Evolutionary conservation across 305 asterid species (phyloP).

Genomic region (Solanum hybrid): DNA sequence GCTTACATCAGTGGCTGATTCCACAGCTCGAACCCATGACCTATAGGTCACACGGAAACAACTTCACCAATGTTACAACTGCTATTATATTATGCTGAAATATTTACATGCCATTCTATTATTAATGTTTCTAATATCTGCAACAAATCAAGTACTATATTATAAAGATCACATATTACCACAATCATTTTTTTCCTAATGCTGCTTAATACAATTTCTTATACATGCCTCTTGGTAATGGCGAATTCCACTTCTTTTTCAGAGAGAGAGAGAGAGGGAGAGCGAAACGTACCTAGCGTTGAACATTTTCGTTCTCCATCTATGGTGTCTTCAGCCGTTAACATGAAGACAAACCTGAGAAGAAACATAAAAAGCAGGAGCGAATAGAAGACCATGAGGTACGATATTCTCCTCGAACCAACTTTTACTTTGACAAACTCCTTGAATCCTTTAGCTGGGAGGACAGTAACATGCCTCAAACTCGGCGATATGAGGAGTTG

Average conservation of each 20-base stretch:
- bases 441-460: constrained; percentile 66
- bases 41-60: neutral
- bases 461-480: constrained; percentile 70
- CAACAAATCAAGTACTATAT: neutral
- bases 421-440: constrained; percentile 77
- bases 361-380: constrained; percentile 66
- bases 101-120: neutral
- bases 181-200: neutral
- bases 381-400: constrained; percentile 67
- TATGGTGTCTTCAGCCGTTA: constrained; percentile 67
- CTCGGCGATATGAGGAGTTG: constrained; percentile 97
- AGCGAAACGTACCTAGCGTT: constrained; percentile 38
- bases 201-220: neutral
- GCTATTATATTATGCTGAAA: neutral
- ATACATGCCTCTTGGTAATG: neutral
- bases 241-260: neutral
- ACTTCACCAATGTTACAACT: neutral
- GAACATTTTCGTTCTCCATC: constrained; percentile 71
- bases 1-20: neutral
- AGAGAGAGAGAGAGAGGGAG: neutral
- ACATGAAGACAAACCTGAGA: constrained; percentile 69
- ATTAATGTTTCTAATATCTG: neutral
- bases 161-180: neutral
- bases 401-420: constrained; percentile 70
- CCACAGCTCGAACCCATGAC: neutral